Conservation (phyloP, 1,284 basidiomycete genomes). For the Gymnopus androsaceus region DNA sequence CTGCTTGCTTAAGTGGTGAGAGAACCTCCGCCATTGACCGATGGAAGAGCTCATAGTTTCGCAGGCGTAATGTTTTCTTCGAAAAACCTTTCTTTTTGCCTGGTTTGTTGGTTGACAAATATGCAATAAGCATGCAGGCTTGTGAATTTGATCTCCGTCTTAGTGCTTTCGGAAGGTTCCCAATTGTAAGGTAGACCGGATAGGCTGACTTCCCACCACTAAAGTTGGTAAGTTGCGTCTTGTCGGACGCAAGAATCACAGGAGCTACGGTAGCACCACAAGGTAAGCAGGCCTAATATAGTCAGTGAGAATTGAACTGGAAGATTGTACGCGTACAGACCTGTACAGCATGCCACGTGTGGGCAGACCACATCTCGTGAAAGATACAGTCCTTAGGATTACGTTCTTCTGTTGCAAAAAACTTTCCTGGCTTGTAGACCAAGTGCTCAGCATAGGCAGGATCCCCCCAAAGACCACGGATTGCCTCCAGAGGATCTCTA, state of each 20-base stretch:
- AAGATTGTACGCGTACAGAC: conserved; percentile 11
- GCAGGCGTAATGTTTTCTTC: not conserved
- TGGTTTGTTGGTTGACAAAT: conserved; percentile 11
- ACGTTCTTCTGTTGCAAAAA: not conserved
- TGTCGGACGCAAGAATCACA: not conserved
- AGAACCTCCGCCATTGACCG: not conserved
- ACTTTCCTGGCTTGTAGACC: conserved; percentile 8
- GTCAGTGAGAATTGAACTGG: not conserved
- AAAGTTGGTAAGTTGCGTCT: no score
- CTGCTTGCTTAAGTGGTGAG: conserved; percentile 14
- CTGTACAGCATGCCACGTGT: conserved; percentile 26
- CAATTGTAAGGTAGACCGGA: conserved; percentile 16
- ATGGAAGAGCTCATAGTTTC: not conserved
- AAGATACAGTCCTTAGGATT: conserved; percentile 14
- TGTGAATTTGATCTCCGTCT: conserved; percentile 13
- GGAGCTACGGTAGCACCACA: conserved; percentile 37
- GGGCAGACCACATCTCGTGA: conserved; percentile 25
- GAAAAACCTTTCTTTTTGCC: not conserved
- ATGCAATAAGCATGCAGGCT: conserved; percentile 18
- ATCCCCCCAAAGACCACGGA: conserved; percentile 22
- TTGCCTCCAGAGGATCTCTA: conserved; percentile 21
- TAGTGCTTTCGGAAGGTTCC: conserved; percentile 17
- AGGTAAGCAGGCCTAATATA: conserved; percentile 18
- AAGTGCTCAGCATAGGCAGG: conserved; percentile 18
- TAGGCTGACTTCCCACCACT: conserved; percentile 5